Conservation (phyloP, 2,329 filamentous ascomycete species). For the Pseudogymnoascus sp. region DNA sequence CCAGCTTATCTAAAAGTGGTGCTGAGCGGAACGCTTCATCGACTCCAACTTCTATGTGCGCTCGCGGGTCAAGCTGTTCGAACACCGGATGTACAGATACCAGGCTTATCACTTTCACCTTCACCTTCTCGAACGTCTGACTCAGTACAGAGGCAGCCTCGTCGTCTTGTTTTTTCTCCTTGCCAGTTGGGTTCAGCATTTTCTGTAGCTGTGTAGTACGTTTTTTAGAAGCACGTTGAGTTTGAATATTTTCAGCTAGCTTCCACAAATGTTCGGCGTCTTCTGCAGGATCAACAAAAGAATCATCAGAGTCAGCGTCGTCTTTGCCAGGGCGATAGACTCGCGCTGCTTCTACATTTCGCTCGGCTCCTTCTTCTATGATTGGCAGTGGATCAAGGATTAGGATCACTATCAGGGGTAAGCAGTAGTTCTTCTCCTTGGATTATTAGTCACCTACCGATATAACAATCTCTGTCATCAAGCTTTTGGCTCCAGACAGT, state of each 20-base stretch:
- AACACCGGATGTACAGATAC: not conserved
- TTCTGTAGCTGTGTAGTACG: not conserved
- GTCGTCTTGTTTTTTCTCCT: not conserved
- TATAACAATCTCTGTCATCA: slow-evolving; percentile 7
- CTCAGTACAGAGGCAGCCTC: not conserved
- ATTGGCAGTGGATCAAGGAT: slow-evolving; percentile 12
- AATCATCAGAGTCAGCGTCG: not conserved
- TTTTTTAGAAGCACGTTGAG: not conserved
- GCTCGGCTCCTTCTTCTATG: slow-evolving; percentile 5
- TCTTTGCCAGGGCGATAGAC: not conserved
- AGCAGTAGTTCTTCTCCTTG: not conserved
- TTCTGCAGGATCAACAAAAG: not conserved
- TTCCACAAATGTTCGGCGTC: not conserved
- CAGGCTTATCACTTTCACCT: not conserved
- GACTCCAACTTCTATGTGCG: slow-evolving; percentile 3
- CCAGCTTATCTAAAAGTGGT: not conserved
- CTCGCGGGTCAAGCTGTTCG: slow-evolving; percentile 6
- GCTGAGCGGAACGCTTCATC: slow-evolving; percentile 10
- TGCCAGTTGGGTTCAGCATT: not conserved
- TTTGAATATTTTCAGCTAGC: not conserved
- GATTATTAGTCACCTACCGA: slow-evolving; percentile 1
- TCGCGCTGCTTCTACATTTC: not conserved
- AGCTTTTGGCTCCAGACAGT: slow-evolving; percentile 18
- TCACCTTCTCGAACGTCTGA: not conserved
- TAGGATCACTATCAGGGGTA: slow-evolving; percentile 8